Evolutionary conservation across 2,329 filamentous ascomycete genomes (phyloP), one percentile per base, ranked within the genome.

Genomic region (Bipolaris cookei): DNA sequence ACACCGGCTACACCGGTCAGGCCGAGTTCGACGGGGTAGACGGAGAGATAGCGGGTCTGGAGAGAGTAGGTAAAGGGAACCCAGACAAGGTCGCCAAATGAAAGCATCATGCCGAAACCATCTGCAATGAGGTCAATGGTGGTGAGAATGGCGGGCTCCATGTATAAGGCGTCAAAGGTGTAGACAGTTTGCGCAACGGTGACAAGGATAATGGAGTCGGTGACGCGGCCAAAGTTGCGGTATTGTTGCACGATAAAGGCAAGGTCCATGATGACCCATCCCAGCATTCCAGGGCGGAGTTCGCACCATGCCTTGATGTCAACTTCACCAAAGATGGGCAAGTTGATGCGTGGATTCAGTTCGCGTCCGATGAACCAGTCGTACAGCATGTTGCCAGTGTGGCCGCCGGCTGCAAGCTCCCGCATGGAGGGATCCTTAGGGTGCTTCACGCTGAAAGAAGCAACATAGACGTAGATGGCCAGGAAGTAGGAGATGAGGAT

Each of bases 351-450:
- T 3, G 94, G 94, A 78, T 98, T 98, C 59, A 98, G 87, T 77
- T 98, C 94, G 25, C 94, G 90, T 18, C 94, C 94, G 64, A 98
- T 97, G 79, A 92, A 98, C 87, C 92, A 98, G 78, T 98, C 94
- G 76, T 98, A 97, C 35, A 97, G 78, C 62, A 92, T 80, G 76
- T 96, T 97, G 56, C 92, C 93, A 1, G 87, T 88, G 71, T 90
- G 86, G 14, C 92, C 93, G 41, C 93, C 92, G 1, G 86, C 86
- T 0, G 93, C 93, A 6, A 98, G 84, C 74, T 95, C 88, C 38
- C 93, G 90, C 61, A 85, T 81, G 45, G 89, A 83, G 11, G 84
- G 81, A 74, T 96, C 91, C 41, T 86, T 87, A n/a, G 86, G 73
- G 52, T 73, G 78, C 74, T 90, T 90, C 62, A 97, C 90, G 51